phyloP scores from a whole-genome alignment of 768 basidiomycete genomes.

The Suillus alpinus region DNA sequence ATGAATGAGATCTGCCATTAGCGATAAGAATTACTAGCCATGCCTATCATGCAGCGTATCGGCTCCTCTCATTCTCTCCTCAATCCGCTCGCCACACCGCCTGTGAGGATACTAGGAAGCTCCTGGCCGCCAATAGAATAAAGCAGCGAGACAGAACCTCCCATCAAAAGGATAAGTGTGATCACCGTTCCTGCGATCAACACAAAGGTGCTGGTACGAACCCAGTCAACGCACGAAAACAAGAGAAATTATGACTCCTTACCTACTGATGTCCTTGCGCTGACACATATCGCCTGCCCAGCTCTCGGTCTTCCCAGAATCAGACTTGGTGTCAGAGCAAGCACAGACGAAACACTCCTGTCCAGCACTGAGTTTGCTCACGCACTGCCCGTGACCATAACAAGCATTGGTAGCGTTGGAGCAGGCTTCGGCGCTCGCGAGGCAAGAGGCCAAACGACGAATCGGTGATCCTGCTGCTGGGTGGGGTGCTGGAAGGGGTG shows the following conservation, averaged over 20 bases:
- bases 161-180: constrained; percentile 59
- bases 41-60: background rate
- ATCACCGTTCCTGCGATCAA: constrained; percentile 69
- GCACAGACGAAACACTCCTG: constrained; percentile 47
- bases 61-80: constrained; percentile 47
- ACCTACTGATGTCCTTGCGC: constrained; percentile 80
- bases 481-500: constrained; percentile 42
- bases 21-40: background rate
- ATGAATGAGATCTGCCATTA: background rate
- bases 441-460: constrained; percentile 62
- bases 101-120: constrained; percentile 73
- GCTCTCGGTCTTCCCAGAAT: constrained; percentile 51
- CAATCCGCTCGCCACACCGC: constrained; percentile 46
- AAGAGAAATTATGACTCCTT: constrained; percentile 29
- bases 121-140: constrained; percentile 57
- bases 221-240: background rate
- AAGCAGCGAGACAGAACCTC: constrained; percentile 66
- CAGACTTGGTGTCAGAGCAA: constrained; percentile 47
- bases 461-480: constrained; percentile 49
- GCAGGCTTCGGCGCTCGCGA: constrained; percentile 52
- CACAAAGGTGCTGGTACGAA: constrained; percentile 59
- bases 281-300: constrained; percentile 82
- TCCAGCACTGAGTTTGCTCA: constrained; percentile 57
- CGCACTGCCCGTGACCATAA: constrained; percentile 69
- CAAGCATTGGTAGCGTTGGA: constrained; percentile 61